These are phyloP conservation scores for Chrysoporthe puriensis DNA, from an alignment of 2,329 filamentous ascomycete species.

Conservation along the genomic window DNA sequence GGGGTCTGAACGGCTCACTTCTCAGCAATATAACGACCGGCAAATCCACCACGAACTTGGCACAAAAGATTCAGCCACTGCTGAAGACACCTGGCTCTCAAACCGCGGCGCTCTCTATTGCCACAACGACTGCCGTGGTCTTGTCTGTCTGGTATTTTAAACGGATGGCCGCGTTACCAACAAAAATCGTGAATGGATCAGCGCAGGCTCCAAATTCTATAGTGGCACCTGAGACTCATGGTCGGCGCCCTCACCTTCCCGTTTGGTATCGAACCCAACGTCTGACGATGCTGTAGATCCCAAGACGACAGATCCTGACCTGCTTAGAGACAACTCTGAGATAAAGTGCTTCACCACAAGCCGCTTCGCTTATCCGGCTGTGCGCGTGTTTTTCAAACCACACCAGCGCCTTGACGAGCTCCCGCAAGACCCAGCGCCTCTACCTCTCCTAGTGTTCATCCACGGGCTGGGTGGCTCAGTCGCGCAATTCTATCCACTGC, in stretches of 20 bases:
- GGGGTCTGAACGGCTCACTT: constrained; percentile 11
- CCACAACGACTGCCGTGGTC: constrained; percentile 18
- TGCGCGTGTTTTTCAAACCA: constrained; percentile 82
- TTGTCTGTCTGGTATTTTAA: constrained; percentile 22
- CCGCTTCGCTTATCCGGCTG: constrained; percentile 69
- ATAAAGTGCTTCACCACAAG: constrained; percentile 74
- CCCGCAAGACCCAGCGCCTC: constrained; percentile 69
- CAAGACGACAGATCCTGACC: constrained; percentile 70
- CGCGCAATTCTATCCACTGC: constrained; percentile 81
- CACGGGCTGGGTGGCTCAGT: constrained; percentile 93
- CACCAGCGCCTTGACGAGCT: constrained; percentile 85
- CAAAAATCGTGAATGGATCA: neutral
- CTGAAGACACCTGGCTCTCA: constrained; percentile 9
- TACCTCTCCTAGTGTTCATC: constrained; percentile 87
- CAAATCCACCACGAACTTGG: constrained; percentile 14
- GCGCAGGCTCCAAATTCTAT: constrained; percentile 4
- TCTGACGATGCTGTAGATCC: constrained; percentile 38
- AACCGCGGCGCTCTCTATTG: constrained; percentile 4
- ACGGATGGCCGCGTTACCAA: constrained; percentile 21
- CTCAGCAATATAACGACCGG: constrained; percentile 20
- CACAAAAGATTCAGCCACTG: constrained; percentile 15
- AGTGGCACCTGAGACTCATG: constrained; percentile 9
- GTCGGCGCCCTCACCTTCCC: constrained; percentile 5
- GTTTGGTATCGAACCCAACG: neutral
- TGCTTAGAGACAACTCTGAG: constrained; percentile 77